Conservation (phyloP, 768 basidiomycete species). For the Pholiota microspora region DNA sequence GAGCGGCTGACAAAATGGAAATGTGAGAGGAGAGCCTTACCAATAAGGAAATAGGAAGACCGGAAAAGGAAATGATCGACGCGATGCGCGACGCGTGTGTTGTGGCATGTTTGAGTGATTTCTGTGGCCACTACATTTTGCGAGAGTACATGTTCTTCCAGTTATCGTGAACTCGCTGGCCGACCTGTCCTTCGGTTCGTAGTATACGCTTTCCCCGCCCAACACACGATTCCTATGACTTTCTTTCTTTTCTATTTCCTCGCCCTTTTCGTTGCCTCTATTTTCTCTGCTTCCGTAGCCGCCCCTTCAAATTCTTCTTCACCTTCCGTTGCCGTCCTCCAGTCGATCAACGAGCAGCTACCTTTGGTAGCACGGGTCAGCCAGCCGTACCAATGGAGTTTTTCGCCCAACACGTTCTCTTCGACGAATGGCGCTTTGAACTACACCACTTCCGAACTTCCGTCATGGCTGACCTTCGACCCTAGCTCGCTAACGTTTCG, state of each 20-base stretch:
- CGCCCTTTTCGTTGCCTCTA: constrained; percentile 33
- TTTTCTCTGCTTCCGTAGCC: constrained; percentile 16
- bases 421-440: constrained; percentile 38
- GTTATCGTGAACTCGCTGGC: constrained; percentile 51
- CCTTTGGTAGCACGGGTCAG: constrained; percentile 74
- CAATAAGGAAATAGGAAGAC: too few species aligned
- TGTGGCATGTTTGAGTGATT: constrained; percentile 28
- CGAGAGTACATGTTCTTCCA: constrained; percentile 9
- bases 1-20: too few species aligned
- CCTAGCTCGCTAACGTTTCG: constrained; percentile 52
- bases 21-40: too few species aligned
- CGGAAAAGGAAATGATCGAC: too few species aligned
- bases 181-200: constrained; percentile 44
- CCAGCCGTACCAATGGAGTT: constrained; percentile 65
- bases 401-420: constrained; percentile 65
- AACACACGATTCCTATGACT: constrained; percentile 58
- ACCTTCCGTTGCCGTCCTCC: constrained; percentile 38
- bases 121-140: constrained; percentile 8
- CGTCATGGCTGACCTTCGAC: constrained; percentile 80
- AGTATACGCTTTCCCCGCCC: constrained; percentile 41
- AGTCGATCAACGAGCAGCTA: constrained; percentile 69
- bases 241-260: constrained; percentile 55
- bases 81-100: constrained; percentile 15
- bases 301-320: constrained; percentile 33
- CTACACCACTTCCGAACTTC: constrained; percentile 59